A percentile compares a stretch with the other conserved stretches of the same genome.
These are phyloP conservation scores for Paecilomyces variotii DNA, from an alignment of 2,329 filamentous ascomycete genomes.

Conservation along the genomic window DNA sequence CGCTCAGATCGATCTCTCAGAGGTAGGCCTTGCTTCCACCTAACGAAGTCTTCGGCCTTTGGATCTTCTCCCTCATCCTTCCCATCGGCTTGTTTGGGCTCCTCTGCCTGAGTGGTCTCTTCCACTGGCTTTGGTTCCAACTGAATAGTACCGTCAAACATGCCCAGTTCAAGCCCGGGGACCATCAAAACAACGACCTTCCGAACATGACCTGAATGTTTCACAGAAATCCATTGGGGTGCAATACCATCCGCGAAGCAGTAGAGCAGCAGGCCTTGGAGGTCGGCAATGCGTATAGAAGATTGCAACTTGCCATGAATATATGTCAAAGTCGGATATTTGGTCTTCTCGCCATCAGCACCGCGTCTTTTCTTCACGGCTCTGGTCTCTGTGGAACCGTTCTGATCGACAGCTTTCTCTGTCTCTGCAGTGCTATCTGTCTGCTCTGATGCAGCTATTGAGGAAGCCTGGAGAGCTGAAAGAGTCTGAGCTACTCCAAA, in stretches of 20 bases:
- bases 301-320: slow-evolving; percentile 46
- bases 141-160: slow-evolving; percentile 62
- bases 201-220: slow-evolving; percentile 46
- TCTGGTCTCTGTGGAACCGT: background rate
- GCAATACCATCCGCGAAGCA: slow-evolving; percentile 53
- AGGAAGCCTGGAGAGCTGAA: slow-evolving; percentile 19
- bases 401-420: background rate
- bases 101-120: slow-evolving; percentile 1
- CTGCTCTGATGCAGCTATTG: slow-evolving; percentile 6
- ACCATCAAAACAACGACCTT: slow-evolving; percentile 89
- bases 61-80: slow-evolving; percentile 13
- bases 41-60: slow-evolving; percentile 23
- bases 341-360: slow-evolving; percentile 35
- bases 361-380: slow-evolving; percentile 22
- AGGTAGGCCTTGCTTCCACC: slow-evolving; percentile 34
- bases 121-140: slow-evolving; percentile 22
- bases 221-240: slow-evolving; percentile 57
- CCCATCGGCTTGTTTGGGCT: slow-evolving; percentile 1
- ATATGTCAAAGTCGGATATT: slow-evolving; percentile 48
- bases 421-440: slow-evolving; percentile 2
- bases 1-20: slow-evolving; percentile 21
- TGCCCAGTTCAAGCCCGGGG: slow-evolving; percentile 79
- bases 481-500: slow-evolving; percentile 26
- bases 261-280: slow-evolving; percentile 53
- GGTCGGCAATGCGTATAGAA: slow-evolving; percentile 49